Conservation (phyloP, 495 filamentous ascomycete species). For the Monascus purpureus region DNA sequence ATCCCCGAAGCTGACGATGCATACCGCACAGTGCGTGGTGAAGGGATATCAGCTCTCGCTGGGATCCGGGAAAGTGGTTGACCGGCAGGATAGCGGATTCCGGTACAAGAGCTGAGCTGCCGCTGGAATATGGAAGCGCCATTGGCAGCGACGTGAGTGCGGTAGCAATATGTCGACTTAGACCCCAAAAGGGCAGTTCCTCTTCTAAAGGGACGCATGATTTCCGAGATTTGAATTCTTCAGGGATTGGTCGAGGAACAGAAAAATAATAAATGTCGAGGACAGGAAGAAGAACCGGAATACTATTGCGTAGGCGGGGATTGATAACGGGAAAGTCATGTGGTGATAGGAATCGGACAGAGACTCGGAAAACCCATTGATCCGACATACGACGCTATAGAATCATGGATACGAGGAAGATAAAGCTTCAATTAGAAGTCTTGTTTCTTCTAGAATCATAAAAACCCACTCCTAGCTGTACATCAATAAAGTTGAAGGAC, state of each 20-base stretch:
- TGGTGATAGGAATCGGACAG: slow-evolving; percentile 4
- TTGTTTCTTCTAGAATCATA: too few species aligned
- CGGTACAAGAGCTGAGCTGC: slow-evolving; percentile 21
- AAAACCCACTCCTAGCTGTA: too few species aligned
- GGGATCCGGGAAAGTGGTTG: slow-evolving; percentile 9
- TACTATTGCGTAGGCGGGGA: slow-evolving; percentile 1
- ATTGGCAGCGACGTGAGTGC: slow-evolving; percentile 23
- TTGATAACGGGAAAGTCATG: slow-evolving; percentile 9
- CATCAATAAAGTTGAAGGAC: too few species aligned
- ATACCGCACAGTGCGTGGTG: slow-evolving; percentile 33
- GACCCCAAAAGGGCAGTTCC: slow-evolving; percentile 19
- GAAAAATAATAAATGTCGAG: too few species aligned
- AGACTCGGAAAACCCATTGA: too few species aligned
- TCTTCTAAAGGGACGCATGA: slow-evolving; percentile 11
- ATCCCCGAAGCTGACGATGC: slow-evolving; percentile 41
- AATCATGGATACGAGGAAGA: too few species aligned
- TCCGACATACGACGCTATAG: too few species aligned
- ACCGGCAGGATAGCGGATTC: slow-evolving; percentile 11
- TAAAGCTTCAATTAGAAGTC: too few species aligned
- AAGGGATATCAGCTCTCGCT: slow-evolving; percentile 5
- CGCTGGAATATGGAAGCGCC: slow-evolving; percentile 20
- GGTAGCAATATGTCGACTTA: slow-evolving; percentile 12
- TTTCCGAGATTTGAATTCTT: slow-evolving; percentile 1
- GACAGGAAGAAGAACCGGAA: too few species aligned
- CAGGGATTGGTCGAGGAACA: too few species aligned